Evolutionary conservation across 2,329 filamentous ascomycete species (phyloP).

Genomic region (Aspergillus pseudoglaucus): DNA sequence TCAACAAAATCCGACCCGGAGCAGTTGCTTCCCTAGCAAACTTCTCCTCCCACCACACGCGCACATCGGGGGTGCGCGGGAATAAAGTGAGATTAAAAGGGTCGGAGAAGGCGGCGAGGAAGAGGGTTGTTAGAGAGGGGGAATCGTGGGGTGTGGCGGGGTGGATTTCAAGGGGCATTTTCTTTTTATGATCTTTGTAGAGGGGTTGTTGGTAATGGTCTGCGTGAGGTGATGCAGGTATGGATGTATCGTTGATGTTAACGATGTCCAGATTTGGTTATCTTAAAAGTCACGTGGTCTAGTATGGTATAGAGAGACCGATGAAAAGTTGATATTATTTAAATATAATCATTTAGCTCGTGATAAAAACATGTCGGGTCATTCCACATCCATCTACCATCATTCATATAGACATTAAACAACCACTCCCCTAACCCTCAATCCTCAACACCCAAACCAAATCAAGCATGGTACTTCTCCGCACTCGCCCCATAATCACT

Average conservation of each 20-base stretch:
- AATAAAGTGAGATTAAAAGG: conserved; percentile 17
- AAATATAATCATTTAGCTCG: too few relatives aligned
- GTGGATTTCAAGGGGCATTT: conserved; percentile 13
- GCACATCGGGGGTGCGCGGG: conserved; percentile 17
- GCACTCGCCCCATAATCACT: not conserved
- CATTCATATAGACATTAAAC: too few relatives aligned
- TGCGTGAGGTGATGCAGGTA: too few relatives aligned
- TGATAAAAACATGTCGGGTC: too few relatives aligned
- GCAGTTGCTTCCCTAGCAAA: conserved; percentile 2
- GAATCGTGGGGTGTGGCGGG: conserved; percentile 12
- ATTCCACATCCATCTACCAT: too few relatives aligned
- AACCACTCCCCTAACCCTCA: too few relatives aligned
- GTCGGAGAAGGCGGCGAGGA: conserved; percentile 18
- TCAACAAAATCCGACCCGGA: conserved; percentile 2
- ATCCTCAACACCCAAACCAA: too few relatives aligned
- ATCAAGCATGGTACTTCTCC: not conserved
- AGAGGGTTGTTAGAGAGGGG: conserved; percentile 12
- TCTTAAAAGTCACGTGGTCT: not conserved
- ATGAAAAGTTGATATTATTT: not conserved
- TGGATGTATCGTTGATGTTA: not conserved
- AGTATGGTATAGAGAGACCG: not conserved
- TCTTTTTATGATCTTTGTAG: too few relatives aligned
- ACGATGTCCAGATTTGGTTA: too few relatives aligned
- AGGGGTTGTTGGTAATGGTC: too few relatives aligned
- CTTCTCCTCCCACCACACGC: conserved; percentile 10